These are phyloP conservation scores for Pyrenochaeta sp. DNA, from an alignment of 2,329 filamentous ascomycete genomes.

Conservation along the genomic window DNA sequence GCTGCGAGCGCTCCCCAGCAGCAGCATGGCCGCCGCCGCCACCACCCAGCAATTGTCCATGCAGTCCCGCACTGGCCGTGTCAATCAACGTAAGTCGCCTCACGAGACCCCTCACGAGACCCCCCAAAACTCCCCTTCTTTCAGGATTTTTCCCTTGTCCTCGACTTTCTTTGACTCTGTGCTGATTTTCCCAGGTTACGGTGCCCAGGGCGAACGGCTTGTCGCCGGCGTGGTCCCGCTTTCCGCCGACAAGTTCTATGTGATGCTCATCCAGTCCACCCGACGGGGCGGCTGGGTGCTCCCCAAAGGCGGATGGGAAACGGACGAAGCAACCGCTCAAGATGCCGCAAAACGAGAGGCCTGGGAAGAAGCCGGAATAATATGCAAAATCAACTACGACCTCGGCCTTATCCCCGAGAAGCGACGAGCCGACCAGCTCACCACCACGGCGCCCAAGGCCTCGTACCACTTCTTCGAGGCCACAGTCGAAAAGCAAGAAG, in stretches of 20 bases:
- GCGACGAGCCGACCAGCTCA: constrained; percentile 63
- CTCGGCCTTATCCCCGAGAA: constrained; percentile 87
- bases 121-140: constrained; percentile 13
- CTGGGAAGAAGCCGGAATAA: constrained; percentile 97
- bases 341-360: constrained; percentile 88
- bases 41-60: constrained; percentile 55
- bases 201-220: constrained; percentile 87
- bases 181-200: constrained; percentile 73
- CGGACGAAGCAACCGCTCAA: constrained; percentile 85
- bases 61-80: constrained; percentile 77
- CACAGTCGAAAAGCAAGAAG: constrained; percentile 83
- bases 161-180: constrained; percentile 1
- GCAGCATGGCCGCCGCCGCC: constrained; percentile 55
- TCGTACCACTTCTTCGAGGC: constrained; percentile 86
- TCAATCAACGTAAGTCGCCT: constrained; percentile 77
- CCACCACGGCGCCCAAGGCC: constrained; percentile 72
- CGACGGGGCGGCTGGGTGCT: constrained; percentile 93
- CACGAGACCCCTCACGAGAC: constrained; percentile 22
- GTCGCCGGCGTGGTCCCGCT: constrained; percentile 94
- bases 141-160: constrained; percentile 12
- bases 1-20: constrained; percentile 14
- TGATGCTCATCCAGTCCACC: constrained; percentile 92
- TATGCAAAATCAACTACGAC: constrained; percentile 83
- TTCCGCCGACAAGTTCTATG: constrained; percentile 82
- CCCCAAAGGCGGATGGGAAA: constrained; percentile 97